These are phyloP conservation scores for Fusarium sp. DNA, from an alignment of 2,329 filamentous ascomycete species.

Conservation along the genomic window DNA sequence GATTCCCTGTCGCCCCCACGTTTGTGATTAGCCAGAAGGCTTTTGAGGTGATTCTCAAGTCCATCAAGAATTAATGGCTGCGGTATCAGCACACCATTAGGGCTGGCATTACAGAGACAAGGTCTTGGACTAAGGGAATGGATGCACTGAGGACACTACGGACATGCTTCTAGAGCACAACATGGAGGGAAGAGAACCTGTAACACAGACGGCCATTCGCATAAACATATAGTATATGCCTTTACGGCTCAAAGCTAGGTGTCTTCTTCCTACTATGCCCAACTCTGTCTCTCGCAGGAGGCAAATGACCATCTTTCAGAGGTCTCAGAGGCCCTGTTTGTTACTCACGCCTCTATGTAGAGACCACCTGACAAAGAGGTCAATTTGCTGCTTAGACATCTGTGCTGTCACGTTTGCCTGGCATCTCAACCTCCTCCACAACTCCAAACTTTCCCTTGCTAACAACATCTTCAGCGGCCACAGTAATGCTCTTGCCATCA, in stretches of 20 bases:
- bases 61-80: background rate
- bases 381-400: background rate
- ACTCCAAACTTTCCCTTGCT: background rate
- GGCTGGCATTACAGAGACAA: background rate
- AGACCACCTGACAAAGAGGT: too few species aligned
- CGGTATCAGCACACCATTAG: fast-evolving
- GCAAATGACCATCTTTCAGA: background rate
- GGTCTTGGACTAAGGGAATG: too few species aligned
- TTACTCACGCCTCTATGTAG: too few species aligned
- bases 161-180: background rate
- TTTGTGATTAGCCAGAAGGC: constrained; percentile 35
- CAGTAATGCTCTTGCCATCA: constrained; percentile 14
- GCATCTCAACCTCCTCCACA: background rate
- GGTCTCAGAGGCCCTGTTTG: background rate
- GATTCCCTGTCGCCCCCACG: constrained; percentile 28
- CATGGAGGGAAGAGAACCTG: background rate
- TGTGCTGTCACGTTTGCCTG: background rate
- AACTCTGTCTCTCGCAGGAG: background rate
- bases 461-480: background rate
- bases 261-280: background rate
- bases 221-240: too few species aligned
- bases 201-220: background rate
- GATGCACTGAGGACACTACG: background rate
- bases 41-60: background rate
- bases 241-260: too few species aligned